These are phyloP conservation scores for Geranium brycei DNA, from an alignment of 345 rosid genomes.

Conservation along the genomic window DNA sequence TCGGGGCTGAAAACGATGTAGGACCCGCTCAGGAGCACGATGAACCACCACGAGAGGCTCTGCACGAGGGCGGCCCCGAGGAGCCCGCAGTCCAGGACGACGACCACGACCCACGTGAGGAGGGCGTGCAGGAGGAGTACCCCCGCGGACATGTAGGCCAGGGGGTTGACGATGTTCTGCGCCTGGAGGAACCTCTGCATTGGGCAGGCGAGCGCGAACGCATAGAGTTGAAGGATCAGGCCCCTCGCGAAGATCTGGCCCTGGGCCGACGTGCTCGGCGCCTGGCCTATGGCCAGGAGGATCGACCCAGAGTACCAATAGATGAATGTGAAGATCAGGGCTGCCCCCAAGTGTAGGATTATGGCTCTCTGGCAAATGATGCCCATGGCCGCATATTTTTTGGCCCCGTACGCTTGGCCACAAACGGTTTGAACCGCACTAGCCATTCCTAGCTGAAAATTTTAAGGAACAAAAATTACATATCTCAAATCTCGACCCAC, in stretches of 20 bases:
- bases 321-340: conserved; percentile 48
- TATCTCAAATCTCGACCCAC: no score
- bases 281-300: conserved; percentile 49
- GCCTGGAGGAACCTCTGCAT: conserved; percentile 92
- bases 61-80: conserved; percentile 56
- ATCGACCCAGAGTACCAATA: conserved; percentile 56
- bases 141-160: conserved; percentile 68
- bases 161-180: conserved; percentile 83
- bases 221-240: conserved; percentile 71
- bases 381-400: conserved; percentile 65
- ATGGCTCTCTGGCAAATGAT: conserved; percentile 80
- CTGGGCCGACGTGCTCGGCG: conserved; percentile 38
- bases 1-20: conserved; percentile 58
- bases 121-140: conserved; percentile 59
- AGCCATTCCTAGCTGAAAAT: conserved; percentile 73
- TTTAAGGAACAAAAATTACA: no score
- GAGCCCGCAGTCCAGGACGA: conserved; percentile 43
- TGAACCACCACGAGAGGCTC: conserved; percentile 78
- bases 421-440: conserved; percentile 96
- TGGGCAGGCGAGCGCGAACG: conserved; percentile 73
- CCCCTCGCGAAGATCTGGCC: conserved; percentile 68
- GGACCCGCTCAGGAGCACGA: conserved; percentile 27
- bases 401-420: conserved; percentile 92
- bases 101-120: conserved; percentile 50
- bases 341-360: conserved; percentile 61